Conservation (phyloP, 805 yeast species). For the Lipomyces spencermartinsiae region DNA sequence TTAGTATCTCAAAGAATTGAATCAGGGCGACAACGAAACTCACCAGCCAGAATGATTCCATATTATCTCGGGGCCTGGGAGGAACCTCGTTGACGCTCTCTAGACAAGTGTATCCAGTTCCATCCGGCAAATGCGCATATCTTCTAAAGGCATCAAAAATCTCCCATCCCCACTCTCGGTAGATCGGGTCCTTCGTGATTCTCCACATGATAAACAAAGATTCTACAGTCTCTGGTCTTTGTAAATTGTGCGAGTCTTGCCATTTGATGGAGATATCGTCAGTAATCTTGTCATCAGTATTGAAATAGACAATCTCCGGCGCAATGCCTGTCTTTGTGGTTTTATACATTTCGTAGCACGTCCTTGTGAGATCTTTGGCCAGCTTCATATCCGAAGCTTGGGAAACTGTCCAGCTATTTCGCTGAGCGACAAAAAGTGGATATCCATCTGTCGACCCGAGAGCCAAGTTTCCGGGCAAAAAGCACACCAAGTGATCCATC, state of each 20-base stretch:
- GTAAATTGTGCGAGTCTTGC: conserved; percentile 80
- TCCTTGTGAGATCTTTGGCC: conserved; percentile 74
- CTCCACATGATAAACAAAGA: conserved; percentile 80
- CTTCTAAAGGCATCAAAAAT: conserved; percentile 74
- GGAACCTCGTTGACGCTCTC: conserved; percentile 66
- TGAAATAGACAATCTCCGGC: conserved; percentile 89
- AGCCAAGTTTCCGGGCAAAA: conserved; percentile 86
- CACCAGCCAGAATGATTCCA: conserved; percentile 87
- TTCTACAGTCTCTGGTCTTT: conserved; percentile 94
- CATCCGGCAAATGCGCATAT: conserved; percentile 56
- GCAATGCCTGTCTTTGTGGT: conserved; percentile 77
- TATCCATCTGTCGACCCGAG: conserved; percentile 86
- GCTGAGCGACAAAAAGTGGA: conserved; percentile 59
- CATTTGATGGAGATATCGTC: conserved; percentile 73
- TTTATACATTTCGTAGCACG: conserved; percentile 86
- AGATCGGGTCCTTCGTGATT: conserved; percentile 74
- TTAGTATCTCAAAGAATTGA: background rate
- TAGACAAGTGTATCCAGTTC: conserved; percentile 65
- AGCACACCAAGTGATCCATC: conserved; percentile 94
- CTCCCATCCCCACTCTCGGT: conserved; percentile 85
- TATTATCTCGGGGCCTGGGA: conserved; percentile 66
- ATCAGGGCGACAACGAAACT: background rate
- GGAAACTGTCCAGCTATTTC: conserved; percentile 59
- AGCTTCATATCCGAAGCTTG: conserved; percentile 69
- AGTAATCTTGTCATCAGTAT: conserved; percentile 54